Evolutionary conservation across 495 filamentous ascomycete genomes (phyloP).

Genomic region (Paragyromitra xinjiangensis): DNA sequence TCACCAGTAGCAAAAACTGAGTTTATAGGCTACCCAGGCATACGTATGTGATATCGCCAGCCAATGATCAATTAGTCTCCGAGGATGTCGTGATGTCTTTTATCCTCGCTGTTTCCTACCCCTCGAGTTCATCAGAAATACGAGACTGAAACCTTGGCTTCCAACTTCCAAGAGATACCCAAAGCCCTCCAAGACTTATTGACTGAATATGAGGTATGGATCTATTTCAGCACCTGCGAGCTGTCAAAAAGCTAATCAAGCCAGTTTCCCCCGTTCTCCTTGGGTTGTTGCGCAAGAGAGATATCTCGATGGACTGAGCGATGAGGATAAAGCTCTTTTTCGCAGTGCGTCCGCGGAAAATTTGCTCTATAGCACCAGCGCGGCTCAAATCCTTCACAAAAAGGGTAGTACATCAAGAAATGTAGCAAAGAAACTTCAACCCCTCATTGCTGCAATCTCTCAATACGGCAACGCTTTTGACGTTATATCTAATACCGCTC

Average conservation of each 20-base stretch:
- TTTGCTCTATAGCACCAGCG: conserved; percentile 51
- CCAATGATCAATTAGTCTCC: too few relatives aligned
- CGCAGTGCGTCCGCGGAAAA: conserved; percentile 53
- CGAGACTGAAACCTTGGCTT: too few relatives aligned
- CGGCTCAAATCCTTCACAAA: conserved; percentile 47
- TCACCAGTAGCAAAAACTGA: too few relatives aligned
- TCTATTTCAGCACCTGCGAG: too few relatives aligned
- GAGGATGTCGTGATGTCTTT: too few relatives aligned
- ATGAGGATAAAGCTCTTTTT: conserved; percentile 53
- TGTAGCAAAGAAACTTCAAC: conserved; percentile 53
- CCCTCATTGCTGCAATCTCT: conserved; percentile 59
- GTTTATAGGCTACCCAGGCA: too few relatives aligned
- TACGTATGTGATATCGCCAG: too few relatives aligned
- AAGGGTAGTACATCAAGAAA: conserved; percentile 53
- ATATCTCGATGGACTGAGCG: conserved; percentile 56
- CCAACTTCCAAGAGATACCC: too few relatives aligned
- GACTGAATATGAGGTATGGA: neutral
- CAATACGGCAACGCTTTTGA: conserved; percentile 61
- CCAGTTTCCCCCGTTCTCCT: conserved; percentile 29
- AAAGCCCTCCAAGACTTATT: neutral
- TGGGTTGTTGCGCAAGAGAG: conserved; percentile 56
- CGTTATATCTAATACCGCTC: conserved; percentile 58
- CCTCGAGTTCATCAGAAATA: too few relatives aligned
- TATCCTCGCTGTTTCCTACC: too few relatives aligned
- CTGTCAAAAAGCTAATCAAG: neutral